Conservation (phyloP, 768 basidiomycete species). For the Flagelloscypha sp. region DNA sequence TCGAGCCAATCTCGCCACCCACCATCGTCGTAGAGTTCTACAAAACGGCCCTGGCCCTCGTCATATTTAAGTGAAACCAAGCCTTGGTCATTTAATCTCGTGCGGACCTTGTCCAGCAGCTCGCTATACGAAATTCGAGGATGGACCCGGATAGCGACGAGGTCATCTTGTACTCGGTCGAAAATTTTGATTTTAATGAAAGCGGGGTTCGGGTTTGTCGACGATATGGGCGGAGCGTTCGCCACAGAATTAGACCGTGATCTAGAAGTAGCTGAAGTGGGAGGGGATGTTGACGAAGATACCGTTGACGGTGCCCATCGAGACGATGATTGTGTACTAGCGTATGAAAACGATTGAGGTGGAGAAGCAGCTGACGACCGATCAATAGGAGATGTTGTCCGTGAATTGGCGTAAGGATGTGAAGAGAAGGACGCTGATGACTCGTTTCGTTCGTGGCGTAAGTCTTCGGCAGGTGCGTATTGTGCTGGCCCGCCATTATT, state of each 20-base stretch:
- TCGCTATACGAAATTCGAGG: conserved; percentile 81
- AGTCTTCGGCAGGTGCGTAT: conserved; percentile 22
- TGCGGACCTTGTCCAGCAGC: conserved; percentile 86
- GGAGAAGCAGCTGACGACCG: too few relatives aligned
- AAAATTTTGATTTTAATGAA: conserved; percentile 99
- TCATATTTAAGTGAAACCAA: conserved; percentile 66
- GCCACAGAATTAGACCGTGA: conserved; percentile 53
- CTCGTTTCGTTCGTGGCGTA: conserved; percentile 21
- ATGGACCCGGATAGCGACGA: conserved; percentile 95
- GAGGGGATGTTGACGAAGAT: conserved; percentile 39
- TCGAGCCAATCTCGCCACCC: conserved; percentile 70
- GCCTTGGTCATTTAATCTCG: conserved; percentile 71
- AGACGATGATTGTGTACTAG: too few relatives aligned
- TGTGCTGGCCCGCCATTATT: too few relatives aligned
- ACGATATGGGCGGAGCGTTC: conserved; percentile 68
- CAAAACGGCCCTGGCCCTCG: conserved; percentile 56
- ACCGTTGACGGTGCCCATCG: conserved; percentile 19
- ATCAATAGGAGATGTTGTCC: neutral
- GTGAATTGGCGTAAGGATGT: conserved; percentile 6
- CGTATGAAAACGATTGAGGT: too few relatives aligned
- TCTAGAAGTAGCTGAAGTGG: conserved; percentile 35
- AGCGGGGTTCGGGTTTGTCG: conserved; percentile 70
- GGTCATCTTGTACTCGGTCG: conserved; percentile 85
- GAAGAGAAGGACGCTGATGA: conserved; percentile 20
- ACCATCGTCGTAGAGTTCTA: conserved; percentile 53